These are phyloP conservation scores for Stagonosporopsis chrysanthemi DNA, from an alignment of 2,329 filamentous ascomycete genomes.

Conservation along the genomic window DNA sequence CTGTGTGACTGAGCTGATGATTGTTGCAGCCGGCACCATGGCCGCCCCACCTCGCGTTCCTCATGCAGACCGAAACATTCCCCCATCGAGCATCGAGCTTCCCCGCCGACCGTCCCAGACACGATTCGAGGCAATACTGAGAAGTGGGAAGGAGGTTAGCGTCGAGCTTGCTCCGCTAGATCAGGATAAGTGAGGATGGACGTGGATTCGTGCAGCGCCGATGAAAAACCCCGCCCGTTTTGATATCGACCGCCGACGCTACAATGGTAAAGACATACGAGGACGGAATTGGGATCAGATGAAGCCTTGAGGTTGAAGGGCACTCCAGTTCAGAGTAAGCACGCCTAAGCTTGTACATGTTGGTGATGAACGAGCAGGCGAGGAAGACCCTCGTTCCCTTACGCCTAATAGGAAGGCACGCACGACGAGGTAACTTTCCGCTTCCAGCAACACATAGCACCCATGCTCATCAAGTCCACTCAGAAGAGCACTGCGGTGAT, in stretches of 20 bases:
- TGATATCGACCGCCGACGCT: neutral
- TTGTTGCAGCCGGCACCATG: neutral
- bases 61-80: neutral
- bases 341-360: neutral
- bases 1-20: neutral
- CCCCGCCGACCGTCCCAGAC: neutral
- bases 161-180: constrained; percentile 2
- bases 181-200: constrained; percentile 5
- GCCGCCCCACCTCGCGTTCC: neutral
- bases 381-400: no score
- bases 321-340: neutral
- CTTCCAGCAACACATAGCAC: no score
- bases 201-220: neutral
- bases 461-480: no score
- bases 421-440: no score
- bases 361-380: neutral
- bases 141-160: constrained; percentile 1
- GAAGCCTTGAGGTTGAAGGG: neutral
- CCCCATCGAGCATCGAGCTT: neutral
- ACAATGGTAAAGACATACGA: neutral
- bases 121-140: neutral
- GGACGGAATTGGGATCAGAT: neutral
- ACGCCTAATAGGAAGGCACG: no score
- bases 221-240: neutral
- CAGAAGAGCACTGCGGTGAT: no score